Evolutionary conservation across 164 flowering plant genomes (phyloP).

Genomic region (Vitis amurensis): DNA sequence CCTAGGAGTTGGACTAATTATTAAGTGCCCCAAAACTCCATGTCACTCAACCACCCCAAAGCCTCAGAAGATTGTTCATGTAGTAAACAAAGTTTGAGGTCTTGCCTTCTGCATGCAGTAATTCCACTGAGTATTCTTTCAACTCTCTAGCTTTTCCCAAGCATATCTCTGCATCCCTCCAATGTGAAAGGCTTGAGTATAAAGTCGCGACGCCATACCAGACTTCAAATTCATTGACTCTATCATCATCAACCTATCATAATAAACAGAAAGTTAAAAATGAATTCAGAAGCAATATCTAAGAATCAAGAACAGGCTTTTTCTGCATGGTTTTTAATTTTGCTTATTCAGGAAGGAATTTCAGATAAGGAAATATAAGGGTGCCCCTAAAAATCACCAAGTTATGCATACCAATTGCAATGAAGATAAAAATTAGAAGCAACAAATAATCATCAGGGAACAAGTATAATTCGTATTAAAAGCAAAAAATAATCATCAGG

Average conservation of each 20-base stretch:
- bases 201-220: constrained; percentile 91
- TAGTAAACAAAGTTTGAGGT: constrained; percentile 8
- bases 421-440: not conserved
- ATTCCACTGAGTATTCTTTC: constrained; percentile 56
- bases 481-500: not conserved
- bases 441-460: not conserved
- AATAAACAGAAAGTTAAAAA: not conserved
- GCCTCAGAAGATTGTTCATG: not conserved
- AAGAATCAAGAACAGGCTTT: not conserved
- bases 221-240: constrained; percentile 78
- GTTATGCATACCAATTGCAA: no score
- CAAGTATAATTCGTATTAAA: not conserved
- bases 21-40: no score
- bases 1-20: no score
- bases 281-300: constrained; percentile 1
- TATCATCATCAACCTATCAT: constrained; percentile 50
- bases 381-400: no score
- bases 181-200: constrained; percentile 85
- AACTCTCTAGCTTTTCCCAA: constrained; percentile 74
- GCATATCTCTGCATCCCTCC: constrained; percentile 92
- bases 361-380: no score
- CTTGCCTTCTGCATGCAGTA: constrained; percentile 79
- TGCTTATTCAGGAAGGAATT: no score
- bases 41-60: not conserved
- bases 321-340: no score